Evolutionary conservation across 352 stramenopile species (phyloP).

Genomic region (Globisporangium uncinulatum): DNA sequence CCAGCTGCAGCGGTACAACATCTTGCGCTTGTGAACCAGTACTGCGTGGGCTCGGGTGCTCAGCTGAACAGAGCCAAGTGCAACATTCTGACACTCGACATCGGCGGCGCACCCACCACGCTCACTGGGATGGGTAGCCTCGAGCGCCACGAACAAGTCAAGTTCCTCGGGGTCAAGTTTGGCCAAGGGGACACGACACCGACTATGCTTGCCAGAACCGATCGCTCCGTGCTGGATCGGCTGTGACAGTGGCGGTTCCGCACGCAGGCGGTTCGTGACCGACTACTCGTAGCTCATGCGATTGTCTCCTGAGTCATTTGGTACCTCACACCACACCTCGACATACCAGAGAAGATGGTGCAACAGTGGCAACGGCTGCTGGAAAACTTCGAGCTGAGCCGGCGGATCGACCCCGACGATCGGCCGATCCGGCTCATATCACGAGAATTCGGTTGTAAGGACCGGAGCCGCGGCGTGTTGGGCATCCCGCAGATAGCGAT

Average conservation of each 20-base stretch:
- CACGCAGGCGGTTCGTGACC: not conserved
- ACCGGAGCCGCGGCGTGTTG: not conserved
- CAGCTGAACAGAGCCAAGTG: slow-evolving; percentile 16
- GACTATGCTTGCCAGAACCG: not conserved
- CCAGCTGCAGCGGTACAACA: slow-evolving; percentile 1
- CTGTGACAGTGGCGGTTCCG: slow-evolving; percentile 1
- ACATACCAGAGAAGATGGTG: not conserved
- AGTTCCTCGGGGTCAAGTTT: slow-evolving; percentile 12
- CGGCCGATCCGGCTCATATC: not conserved
- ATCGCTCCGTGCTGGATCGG: not conserved
- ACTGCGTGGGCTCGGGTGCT: slow-evolving; percentile 18
- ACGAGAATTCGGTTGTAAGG: not conserved
- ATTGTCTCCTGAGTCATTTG: slow-evolving; percentile 8
- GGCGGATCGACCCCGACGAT: not conserved
- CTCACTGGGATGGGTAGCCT: not conserved
- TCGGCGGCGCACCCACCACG: not conserved
- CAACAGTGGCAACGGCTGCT: not conserved
- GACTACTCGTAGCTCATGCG: not conserved
- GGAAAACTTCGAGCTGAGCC: slow-evolving; percentile 8
- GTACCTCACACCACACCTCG: slow-evolving; percentile 8
- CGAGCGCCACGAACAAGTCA: slow-evolving; percentile 1
- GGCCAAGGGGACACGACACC: slow-evolving; percentile 2
- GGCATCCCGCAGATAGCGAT: not conserved
- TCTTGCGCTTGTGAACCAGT: slow-evolving; percentile 14
- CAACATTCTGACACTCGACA: slow-evolving; percentile 10